Conservation (phyloP, 2,329 filamentous ascomycete genomes). For the Aureobasidium uvarum region DNA sequence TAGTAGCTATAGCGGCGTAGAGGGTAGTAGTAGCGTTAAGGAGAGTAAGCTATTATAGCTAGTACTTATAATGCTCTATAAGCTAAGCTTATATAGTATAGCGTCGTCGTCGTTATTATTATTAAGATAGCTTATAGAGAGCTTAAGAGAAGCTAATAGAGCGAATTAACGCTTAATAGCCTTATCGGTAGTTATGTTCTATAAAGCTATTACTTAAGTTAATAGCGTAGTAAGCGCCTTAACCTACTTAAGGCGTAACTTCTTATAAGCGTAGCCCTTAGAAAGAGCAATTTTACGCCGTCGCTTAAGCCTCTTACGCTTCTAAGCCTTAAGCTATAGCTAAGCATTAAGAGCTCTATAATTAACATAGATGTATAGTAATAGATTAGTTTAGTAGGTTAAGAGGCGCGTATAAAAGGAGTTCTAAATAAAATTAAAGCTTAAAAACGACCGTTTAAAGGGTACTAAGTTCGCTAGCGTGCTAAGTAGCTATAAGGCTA, state of each 20-base stretch:
- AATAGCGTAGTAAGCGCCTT: not conserved
- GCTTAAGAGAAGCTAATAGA: not conserved
- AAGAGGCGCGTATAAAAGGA: not conserved
- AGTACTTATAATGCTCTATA: not conserved
- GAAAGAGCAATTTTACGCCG: not conserved
- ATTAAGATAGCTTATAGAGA: not conserved
- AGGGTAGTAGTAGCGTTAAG: not conserved
- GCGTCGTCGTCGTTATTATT: not conserved
- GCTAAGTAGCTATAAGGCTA: not conserved
- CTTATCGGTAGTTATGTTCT: not conserved
- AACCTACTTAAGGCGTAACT: not conserved
- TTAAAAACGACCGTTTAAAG: not conserved
- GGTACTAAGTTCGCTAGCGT: not conserved
- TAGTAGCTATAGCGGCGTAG: not conserved
- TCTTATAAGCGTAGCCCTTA: not conserved
- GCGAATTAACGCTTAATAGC: not conserved
- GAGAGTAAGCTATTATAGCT: not conserved
- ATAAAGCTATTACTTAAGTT: not conserved
- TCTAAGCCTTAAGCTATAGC: not conserved
- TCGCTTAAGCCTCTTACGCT: not conserved
- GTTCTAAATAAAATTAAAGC: not conserved
- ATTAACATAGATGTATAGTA: not conserved
- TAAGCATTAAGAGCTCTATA: not conserved
- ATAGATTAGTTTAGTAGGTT: not conserved
- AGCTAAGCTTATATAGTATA: not conserved